These are phyloP conservation scores for Tricholoma hemisulphureum DNA, from an alignment of 768 basidiomycete species.

Conservation along the genomic window DNA sequence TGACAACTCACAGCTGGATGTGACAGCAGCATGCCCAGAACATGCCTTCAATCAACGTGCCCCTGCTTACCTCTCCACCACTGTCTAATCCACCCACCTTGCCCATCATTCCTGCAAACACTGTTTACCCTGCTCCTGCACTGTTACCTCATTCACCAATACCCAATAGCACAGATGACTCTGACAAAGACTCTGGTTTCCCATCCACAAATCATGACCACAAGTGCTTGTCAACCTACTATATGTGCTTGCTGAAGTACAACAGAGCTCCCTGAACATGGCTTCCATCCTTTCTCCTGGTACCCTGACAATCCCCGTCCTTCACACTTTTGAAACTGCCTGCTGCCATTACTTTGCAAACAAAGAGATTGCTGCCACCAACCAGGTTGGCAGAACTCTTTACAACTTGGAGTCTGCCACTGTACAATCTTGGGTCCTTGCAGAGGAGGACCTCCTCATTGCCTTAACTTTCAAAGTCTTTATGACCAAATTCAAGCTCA, in stretches of 20 bases:
- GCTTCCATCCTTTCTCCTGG: neutral
- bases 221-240: neutral
- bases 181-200: neutral
- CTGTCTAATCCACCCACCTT: neutral
- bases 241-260: neutral
- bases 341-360: neutral
- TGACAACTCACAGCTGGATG: neutral
- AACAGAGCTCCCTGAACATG: neutral
- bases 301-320: neutral
- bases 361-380: neutral
- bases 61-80: neutral
- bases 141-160: neutral
- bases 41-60: neutral
- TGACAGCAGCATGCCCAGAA: neutral
- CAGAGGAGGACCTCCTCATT: neutral
- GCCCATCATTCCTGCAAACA: neutral
- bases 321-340: neutral
- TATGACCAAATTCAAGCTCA: neutral
- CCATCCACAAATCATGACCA: neutral
- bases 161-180: neutral
- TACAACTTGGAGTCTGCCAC: neutral
- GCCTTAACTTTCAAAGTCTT: neutral
- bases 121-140: neutral
- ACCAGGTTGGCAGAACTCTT: neutral
- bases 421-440: neutral